Evolutionary conservation across 192 early-diverging fungal species (phyloP).

Genomic region (Coemansia sp.): DNA sequence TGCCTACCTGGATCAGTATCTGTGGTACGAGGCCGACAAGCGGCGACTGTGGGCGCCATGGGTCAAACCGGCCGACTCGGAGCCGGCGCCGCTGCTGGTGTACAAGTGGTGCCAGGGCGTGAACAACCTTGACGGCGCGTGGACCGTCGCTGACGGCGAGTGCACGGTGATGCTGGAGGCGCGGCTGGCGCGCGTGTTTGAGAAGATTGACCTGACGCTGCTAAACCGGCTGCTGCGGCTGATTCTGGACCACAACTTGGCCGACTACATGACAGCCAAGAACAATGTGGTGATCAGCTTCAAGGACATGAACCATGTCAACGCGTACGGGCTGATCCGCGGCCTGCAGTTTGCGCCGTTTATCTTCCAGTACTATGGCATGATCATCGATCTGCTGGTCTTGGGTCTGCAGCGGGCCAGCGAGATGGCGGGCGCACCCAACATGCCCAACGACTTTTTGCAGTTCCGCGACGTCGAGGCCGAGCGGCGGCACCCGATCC

Average conservation of each 20-base stretch:
- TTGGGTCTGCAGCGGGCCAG: conserved; percentile 90
- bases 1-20: conserved; percentile 97
- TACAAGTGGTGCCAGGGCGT: conserved; percentile 99
- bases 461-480: conserved; percentile 89
- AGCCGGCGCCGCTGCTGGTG: conserved; percentile 92
- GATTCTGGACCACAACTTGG: conserved; percentile 98
- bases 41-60: conserved; percentile 96
- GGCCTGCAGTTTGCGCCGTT: conserved; percentile 98
- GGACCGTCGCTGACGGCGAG: conserved; percentile 87
- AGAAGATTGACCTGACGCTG: conserved; percentile 96
- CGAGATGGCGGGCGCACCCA: conserved; percentile 94
- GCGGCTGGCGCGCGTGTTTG: conserved; percentile 83
- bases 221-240: conserved; percentile 89
- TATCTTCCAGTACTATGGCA: conserved; percentile 98
- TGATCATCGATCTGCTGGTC: conserved; percentile 91
- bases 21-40: conserved; percentile 99
- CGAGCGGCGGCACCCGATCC: conserved; percentile 94
- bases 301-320: conserved; percentile 99
- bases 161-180: conserved; percentile 98
- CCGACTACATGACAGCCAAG: conserved; percentile 99
- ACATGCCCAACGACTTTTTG: conserved; percentile 93
- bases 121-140: conserved; percentile 95
- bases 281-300: conserved; percentile 97
- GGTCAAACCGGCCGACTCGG: conserved; percentile 97
- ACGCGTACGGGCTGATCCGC: conserved; percentile 93